Evolutionary conservation across 139 green algal genomes (phyloP), one percentile per base, ranked within the genome.

Genomic region (Axilococcus clingmanii): DNA sequence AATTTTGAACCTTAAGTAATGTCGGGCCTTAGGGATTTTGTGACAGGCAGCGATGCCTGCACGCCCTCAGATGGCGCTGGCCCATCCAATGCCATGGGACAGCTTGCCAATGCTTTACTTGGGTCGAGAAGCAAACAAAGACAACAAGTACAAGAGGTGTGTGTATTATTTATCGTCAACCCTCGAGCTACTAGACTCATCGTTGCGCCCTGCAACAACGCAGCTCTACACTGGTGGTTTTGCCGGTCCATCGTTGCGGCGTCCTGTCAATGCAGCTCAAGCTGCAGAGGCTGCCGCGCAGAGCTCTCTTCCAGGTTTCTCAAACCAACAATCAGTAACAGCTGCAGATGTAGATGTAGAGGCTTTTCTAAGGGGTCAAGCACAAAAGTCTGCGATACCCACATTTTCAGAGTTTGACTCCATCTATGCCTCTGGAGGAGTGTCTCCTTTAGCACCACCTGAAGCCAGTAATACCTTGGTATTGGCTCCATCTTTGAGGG

Each of bases 1-100:
- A n/a, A n/a, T n/a, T n/a, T n/a, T n/a, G n/a, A n/a, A n/a, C n/a
- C n/a, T n/a, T n/a, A n/a, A n/a, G n/a, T n/a, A n/a, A n/a, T n/a
- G n/a, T 49, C 55, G 4, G 54, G 33, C 12, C 58, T 93, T 3
- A 59, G 86, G 2, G 75, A 82, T 19, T 43, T 94, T 1, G 84
- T 93, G 1, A 87, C 86, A 0, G 84, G 80, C 32, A 73, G 55
- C 25, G 86, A 94, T 47, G 69, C 62, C 9, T 94, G 86, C 59
- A 78, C 64, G 2, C 63, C 72, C 0, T 74, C 74, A 11, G 71
- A 71, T 15, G 77, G 59, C 3, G 68, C 63, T 16, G 72, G 81
- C 0, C 74, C 81, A 1, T 84, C 74, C 20, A 94, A 94, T 51
- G 84, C 85, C 1, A 46, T 82, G 3, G 72, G 73, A 5, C 61